These are phyloP conservation scores for Entomortierella chlamydospora DNA, from an alignment of 192 early-diverging fungal genomes.

Conservation along the genomic window DNA sequence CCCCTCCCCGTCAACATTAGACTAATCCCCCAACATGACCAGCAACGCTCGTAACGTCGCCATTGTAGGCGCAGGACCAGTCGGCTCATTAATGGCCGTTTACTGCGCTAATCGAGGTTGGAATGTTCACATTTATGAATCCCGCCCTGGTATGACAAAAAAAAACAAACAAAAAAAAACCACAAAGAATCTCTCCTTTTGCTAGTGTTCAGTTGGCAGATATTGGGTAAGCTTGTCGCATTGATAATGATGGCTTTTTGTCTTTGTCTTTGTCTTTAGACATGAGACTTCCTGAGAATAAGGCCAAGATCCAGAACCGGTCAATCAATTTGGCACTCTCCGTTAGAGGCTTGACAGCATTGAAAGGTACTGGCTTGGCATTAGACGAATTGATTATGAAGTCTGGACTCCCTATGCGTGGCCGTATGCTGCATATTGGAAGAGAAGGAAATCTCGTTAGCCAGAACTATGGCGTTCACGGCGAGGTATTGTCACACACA, in stretches of 20 bases:
- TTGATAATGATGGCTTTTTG: too few relatives aligned
- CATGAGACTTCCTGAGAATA: conserved; percentile 71
- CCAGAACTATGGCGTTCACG: conserved; percentile 90
- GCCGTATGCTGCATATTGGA: conserved; percentile 89
- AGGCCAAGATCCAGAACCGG: conserved; percentile 65
- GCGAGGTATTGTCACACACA: conserved; percentile 65
- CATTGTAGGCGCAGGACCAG: conserved; percentile 94
- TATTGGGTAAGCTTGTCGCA: too few relatives aligned
- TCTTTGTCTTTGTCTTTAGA: conserved; percentile 46
- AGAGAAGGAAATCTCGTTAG: conserved; percentile 72
- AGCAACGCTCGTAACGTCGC: conserved; percentile 62
- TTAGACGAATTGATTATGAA: conserved; percentile 74
- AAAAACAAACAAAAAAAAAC: not conserved
- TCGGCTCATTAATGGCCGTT: conserved; percentile 88
- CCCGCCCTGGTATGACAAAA: conserved; percentile 71
- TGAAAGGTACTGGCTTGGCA: conserved; percentile 76
- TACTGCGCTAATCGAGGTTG: conserved; percentile 94
- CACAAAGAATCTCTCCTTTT: not conserved
- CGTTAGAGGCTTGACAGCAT: conserved; percentile 83
- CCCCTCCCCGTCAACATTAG: not conserved
- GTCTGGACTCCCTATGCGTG: conserved; percentile 89
- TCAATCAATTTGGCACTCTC: conserved; percentile 97
- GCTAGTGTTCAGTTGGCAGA: not conserved
- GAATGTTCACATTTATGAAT: conserved; percentile 89
- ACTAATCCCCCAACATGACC: conserved; percentile 5